These are phyloP conservation scores for Geotrichum macrosporum DNA, from an alignment of 1,139 yeast genomes.

Conservation along the genomic window DNA sequence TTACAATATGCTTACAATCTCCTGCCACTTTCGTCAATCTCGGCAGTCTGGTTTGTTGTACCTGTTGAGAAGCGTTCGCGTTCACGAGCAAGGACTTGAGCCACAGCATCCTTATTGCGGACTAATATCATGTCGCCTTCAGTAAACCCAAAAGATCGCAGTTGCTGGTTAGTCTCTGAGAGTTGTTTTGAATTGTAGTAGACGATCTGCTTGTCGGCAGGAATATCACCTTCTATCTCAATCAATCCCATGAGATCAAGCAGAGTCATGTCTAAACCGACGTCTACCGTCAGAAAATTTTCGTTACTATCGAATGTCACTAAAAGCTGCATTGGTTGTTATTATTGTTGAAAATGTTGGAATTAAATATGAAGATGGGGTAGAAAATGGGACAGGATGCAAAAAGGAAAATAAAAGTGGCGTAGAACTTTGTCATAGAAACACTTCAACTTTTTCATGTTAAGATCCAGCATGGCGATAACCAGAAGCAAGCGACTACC, in stretches of 20 bases:
- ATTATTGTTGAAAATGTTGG: no score
- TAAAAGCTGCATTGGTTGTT: constrained; percentile 34
- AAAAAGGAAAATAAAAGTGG: constrained; percentile 9
- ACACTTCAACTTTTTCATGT: constrained; percentile 1
- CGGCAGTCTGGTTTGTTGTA: neutral
- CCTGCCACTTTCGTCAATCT: constrained; percentile 9
- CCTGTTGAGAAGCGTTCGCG: constrained; percentile 23
- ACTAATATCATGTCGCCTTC: constrained; percentile 59
- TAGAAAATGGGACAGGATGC: constrained; percentile 23
- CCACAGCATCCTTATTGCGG: constrained; percentile 13
- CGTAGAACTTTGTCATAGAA: neutral
- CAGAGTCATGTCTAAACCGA: constrained; percentile 59
- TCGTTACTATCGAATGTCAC: constrained; percentile 27
- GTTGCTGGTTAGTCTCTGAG: constrained; percentile 39
- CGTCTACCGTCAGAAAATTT: constrained; percentile 46
- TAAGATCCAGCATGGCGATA: neutral
- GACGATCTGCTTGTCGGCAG: constrained; percentile 47
- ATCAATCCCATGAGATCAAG: constrained; percentile 71
- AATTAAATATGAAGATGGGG: no score
- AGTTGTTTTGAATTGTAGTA: constrained; percentile 43
- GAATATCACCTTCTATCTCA: constrained; percentile 65
- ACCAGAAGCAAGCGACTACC: constrained; percentile 1
- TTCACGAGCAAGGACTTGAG: constrained; percentile 12
- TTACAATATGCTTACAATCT: constrained; percentile 3
- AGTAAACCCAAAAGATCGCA: constrained; percentile 47